A percentile compares a stretch with the other conserved stretches of the same genome.
Conservation (phyloP, 2,329 filamentous ascomycete species). For the Helotiales sp. region DNA sequence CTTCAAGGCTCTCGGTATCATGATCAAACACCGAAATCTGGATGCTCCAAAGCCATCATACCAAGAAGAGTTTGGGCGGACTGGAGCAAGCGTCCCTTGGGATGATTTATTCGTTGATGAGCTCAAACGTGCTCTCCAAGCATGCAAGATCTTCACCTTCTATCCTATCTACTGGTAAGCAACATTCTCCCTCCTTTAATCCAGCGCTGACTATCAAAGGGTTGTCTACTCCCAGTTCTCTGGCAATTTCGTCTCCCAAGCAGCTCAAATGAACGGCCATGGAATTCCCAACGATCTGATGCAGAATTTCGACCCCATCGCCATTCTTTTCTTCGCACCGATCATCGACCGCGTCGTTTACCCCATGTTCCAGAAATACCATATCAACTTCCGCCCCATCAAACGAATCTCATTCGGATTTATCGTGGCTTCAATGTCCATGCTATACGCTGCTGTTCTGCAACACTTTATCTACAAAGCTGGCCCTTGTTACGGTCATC, state of each 20-base stretch:
- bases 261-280: conserved; percentile 50
- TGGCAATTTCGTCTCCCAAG: conserved; percentile 62
- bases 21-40: conserved; percentile 46
- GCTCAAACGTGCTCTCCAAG: conserved; percentile 54
- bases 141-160: conserved; percentile 60
- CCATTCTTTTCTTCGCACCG: conserved; percentile 57
- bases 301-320: conserved; percentile 58
- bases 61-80: conserved; percentile 50
- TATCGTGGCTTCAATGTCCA: conserved; percentile 49
- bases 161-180: conserved; percentile 59
- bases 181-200: conserved; percentile 32
- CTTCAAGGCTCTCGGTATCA: conserved; percentile 61
- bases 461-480: conserved; percentile 60
- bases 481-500: conserved; percentile 55
- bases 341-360: conserved; percentile 56
- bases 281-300: conserved; percentile 62
- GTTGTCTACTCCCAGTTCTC: conserved; percentile 58
- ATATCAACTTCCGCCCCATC: conserved; percentile 60
- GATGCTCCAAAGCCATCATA: conserved; percentile 65
- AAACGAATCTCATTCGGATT: conserved; percentile 63
- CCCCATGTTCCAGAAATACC: conserved; percentile 50
- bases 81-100: conserved; percentile 14
- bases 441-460: conserved; percentile 56
- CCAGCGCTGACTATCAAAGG: background rate
- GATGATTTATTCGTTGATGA: conserved; percentile 71